phyloP scores from a whole-genome alignment of 2,329 filamentous ascomycete species.

The Ascochyta fabae region DNA sequence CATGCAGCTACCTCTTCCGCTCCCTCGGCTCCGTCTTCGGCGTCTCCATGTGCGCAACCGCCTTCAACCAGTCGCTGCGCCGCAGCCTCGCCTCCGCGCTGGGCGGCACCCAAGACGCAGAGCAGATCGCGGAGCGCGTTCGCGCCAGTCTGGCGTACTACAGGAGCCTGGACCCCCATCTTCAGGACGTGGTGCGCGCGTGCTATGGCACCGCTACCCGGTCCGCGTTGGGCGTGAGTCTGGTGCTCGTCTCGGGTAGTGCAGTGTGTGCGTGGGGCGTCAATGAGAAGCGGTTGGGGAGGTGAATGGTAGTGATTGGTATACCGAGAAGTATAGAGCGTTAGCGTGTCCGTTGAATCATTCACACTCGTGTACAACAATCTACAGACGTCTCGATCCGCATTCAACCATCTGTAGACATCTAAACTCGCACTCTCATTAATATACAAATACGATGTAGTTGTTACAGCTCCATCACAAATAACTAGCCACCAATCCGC shows the following conservation, averaged over 20 bases:
- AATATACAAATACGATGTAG: no score
- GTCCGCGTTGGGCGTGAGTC: slow-evolving; percentile 59
- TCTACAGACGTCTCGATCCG: no score
- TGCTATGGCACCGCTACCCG: slow-evolving; percentile 69
- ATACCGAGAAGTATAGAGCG: no score
- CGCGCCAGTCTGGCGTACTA: slow-evolving; percentile 75
- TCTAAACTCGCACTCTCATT: no score
- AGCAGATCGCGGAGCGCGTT: slow-evolving; percentile 71
- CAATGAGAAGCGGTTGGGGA: slow-evolving; percentile 49
- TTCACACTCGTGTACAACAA: no score
- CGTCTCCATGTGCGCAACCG: slow-evolving; percentile 72
- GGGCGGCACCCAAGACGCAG: slow-evolving; percentile 63
- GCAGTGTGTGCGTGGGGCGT: slow-evolving; percentile 55
- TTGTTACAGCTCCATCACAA: no score
- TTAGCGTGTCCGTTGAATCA: no score
- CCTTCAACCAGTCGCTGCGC: slow-evolving; percentile 73
- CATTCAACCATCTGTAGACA: no score
- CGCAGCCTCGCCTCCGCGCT: slow-evolving; percentile 62
- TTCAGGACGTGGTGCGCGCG: slow-evolving; percentile 65
- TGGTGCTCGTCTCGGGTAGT: slow-evolving; percentile 59
- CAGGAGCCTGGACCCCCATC: slow-evolving; percentile 65
- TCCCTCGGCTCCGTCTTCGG: slow-evolving; percentile 71
- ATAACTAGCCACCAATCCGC: no score
- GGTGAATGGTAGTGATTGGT: slow-evolving; percentile 1
- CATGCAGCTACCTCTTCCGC: slow-evolving; percentile 82